phyloP scores from a whole-genome alignment of 2,329 filamentous ascomycete species.

The Sordariomycetes sp. region DNA sequence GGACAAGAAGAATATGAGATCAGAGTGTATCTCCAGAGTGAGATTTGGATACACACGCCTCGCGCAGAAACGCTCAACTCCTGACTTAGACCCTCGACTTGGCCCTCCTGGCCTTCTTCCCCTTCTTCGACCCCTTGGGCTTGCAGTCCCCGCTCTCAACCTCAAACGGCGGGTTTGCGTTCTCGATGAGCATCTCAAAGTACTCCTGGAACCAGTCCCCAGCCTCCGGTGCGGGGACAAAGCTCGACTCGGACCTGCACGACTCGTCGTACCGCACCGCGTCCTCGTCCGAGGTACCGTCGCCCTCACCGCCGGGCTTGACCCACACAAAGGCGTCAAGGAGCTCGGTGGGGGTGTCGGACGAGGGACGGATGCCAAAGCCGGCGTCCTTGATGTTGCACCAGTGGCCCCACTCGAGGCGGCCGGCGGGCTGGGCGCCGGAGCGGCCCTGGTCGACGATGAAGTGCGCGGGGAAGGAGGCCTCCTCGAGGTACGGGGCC shows the following conservation, averaged over 20 bases:
- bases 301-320: conserved; percentile 51
- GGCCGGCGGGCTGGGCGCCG: conserved; percentile 47
- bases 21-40: too few species aligned
- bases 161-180: conserved; percentile 39
- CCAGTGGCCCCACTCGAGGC: conserved; percentile 51
- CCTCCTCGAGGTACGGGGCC: conserved; percentile 40
- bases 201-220: conserved; percentile 55
- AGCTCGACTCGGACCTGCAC: conserved; percentile 37
- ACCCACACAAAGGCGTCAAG: conserved; percentile 59
- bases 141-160: background rate
- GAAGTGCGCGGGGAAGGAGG: conserved; percentile 31
- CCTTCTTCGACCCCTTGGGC: background rate
- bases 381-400: conserved; percentile 52
- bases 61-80: too few species aligned
- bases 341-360: conserved; percentile 44
- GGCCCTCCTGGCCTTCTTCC: background rate
- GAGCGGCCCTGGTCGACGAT: conserved; percentile 24
- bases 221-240: conserved; percentile 55
- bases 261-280: conserved; percentile 22
- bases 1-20: too few species aligned
- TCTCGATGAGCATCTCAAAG: conserved; percentile 41
- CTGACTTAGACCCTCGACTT: background rate
- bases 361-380: conserved; percentile 49
- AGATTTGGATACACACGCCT: too few species aligned
- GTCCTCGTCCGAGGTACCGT: conserved; percentile 31